A percentile compares a stretch with the other conserved stretches of the same genome.
phyloP scores from a whole-genome alignment of 2,329 filamentous ascomycete species.

The Trichoderma hamatum region DNA sequence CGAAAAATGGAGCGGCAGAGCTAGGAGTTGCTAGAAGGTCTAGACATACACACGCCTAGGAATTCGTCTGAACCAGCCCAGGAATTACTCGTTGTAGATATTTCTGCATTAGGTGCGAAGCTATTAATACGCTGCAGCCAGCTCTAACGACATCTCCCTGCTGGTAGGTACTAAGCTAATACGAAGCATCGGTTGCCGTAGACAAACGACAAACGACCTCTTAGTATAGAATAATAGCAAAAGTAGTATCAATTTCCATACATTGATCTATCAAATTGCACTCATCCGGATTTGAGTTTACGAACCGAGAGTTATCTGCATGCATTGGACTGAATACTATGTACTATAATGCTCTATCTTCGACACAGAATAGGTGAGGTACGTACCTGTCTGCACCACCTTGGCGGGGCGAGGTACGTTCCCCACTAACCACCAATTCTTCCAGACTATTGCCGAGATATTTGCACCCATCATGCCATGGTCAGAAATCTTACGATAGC shows the following conservation, averaged over 20 bases:
- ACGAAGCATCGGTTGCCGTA: not conserved
- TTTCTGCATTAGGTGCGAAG: not conserved
- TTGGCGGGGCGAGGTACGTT: slow-evolving; percentile 25
- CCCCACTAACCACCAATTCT: slow-evolving; percentile 20
- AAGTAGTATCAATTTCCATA: not conserved
- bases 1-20: not conserved
- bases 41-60: not conserved
- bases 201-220: not conserved
- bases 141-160: not conserved
- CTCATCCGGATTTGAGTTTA: too few species aligned
- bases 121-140: not conserved
- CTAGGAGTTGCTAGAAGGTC: not conserved
- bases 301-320: too few species aligned
- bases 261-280: not conserved
- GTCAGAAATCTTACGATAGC: slow-evolving; percentile 28
- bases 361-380: not conserved
- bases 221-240: not conserved
- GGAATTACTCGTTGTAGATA: not conserved
- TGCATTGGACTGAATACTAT: too few species aligned
- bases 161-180: too few species aligned
- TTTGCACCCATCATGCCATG: slow-evolving; percentile 21
- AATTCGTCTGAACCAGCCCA: not conserved
- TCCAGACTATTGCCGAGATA: slow-evolving; percentile 26
- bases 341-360: too few species aligned
- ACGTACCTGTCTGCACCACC: not conserved